A percentile compares a stretch with the other conserved stretches of the same genome.
Conservation (phyloP, 2,329 filamentous ascomycete species). For the Cryoendolithus antarcticus region DNA sequence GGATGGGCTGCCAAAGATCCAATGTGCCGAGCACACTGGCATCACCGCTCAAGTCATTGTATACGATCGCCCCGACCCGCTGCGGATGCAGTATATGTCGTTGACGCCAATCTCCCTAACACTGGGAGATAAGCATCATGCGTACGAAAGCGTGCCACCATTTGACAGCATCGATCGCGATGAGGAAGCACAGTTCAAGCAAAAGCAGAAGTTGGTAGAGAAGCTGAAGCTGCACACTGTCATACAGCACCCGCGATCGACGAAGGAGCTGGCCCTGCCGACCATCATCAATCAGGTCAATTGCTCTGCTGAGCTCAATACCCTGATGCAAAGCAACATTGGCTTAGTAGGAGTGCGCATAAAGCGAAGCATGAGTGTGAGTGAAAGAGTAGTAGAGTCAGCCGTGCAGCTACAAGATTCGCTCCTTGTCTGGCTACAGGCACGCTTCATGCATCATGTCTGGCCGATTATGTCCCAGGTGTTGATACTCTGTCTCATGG, state of each 20-base stretch:
- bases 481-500: constrained; percentile 68
- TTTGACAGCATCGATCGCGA: constrained; percentile 55
- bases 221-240: constrained; percentile 87
- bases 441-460: constrained; percentile 59
- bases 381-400: constrained; percentile 86
- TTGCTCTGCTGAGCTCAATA: constrained; percentile 82
- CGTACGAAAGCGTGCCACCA: constrained; percentile 24
- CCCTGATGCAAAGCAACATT: constrained; percentile 78
- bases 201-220: constrained; percentile 57
- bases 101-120: constrained; percentile 79
- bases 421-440: constrained; percentile 54
- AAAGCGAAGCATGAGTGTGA: constrained; percentile 80
- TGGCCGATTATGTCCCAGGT: constrained; percentile 60
- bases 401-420: constrained; percentile 76
- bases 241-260: constrained; percentile 59
- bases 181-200: constrained; percentile 54
- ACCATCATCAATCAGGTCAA: constrained; percentile 89
- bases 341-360: constrained; percentile 69
- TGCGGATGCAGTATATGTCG: constrained; percentile 92
- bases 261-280: constrained; percentile 69
- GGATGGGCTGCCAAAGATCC: constrained; percentile 55
- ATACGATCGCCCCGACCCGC: constrained; percentile 75
- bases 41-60: constrained; percentile 76
- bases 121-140: constrained; percentile 55
- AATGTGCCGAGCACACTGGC: constrained; percentile 51